Evolutionary conservation across 2,329 filamentous ascomycete genomes (phyloP).

Genomic region (Arthrobotrys musiformis): DNA sequence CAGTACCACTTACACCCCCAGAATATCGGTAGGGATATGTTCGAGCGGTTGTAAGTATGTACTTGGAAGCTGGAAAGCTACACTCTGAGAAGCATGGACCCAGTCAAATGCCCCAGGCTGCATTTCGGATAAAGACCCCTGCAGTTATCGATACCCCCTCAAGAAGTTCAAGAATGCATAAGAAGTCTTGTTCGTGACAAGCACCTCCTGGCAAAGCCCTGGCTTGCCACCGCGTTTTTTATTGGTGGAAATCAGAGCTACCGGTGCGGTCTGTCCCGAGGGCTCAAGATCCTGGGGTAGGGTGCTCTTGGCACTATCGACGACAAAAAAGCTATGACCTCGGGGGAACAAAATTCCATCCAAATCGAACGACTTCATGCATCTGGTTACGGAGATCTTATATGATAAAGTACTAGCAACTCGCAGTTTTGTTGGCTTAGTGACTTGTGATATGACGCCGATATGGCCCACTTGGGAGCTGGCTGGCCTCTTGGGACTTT

Average conservation of each 20-base stretch:
- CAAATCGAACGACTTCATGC: constrained; percentile 3
- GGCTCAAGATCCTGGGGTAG: constrained; percentile 36
- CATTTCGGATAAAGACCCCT: constrained; percentile 54
- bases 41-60: background rate
- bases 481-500: background rate
- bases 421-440: background rate
- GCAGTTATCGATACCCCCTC: constrained; percentile 17
- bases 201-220: constrained; percentile 26
- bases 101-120: constrained; percentile 35
- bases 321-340: constrained; percentile 8
- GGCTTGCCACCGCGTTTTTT: constrained; percentile 17
- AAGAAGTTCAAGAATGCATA: constrained; percentile 27
- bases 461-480: background rate
- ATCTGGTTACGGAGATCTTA: background rate
- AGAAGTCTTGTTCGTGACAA: constrained; percentile 48
- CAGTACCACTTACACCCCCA: background rate
- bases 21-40: background rate
- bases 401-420: background rate
- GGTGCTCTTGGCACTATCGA: constrained; percentile 32
- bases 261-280: constrained; percentile 36
- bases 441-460: background rate
- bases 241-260: constrained; percentile 55
- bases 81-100: constrained; percentile 22
- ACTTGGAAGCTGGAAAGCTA: background rate
- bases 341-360: constrained; percentile 56